phyloP scores from a whole-genome alignment of 176 grass and related monocot species.

The Thalia dealbata region DNA sequence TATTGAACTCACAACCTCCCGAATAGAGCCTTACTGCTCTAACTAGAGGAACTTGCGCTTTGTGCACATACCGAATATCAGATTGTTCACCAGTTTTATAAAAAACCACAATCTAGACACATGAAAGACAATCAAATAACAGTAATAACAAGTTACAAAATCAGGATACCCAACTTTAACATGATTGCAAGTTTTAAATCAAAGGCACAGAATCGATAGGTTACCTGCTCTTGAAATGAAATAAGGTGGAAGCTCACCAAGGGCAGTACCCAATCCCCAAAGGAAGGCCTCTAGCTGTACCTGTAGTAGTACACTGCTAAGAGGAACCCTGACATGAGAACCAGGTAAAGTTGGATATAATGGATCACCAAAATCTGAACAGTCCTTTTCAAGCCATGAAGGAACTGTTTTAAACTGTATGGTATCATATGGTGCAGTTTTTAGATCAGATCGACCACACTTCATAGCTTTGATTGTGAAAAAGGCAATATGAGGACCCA shows the following conservation, averaged over 20 bases:
- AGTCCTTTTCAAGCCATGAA: conserved; percentile 91
- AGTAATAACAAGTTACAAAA: too few species aligned
- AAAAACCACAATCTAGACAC: too few species aligned
- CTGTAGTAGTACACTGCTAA: conserved; percentile 65
- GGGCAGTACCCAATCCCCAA: conserved; percentile 94
- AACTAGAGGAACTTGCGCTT: too few species aligned
- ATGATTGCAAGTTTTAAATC: not conserved
- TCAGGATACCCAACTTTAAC: not conserved
- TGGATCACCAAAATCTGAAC: conserved; percentile 63
- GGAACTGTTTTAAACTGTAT: conserved; percentile 65
- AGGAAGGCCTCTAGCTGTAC: conserved; percentile 87
- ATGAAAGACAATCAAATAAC: too few species aligned
- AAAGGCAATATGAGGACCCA: conserved; percentile 88
- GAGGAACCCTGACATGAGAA: conserved; percentile 63
- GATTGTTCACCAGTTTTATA: too few species aligned
- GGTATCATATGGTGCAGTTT: conserved; percentile 87
- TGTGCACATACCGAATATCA: too few species aligned
- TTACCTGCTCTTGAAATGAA: conserved; percentile 95
- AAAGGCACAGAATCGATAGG: not conserved
- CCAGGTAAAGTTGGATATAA: conserved; percentile 36
- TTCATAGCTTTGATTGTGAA: conserved; percentile 90
- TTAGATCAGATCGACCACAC: conserved; percentile 75
- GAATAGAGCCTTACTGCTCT: too few species aligned
- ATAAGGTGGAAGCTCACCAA: conserved; percentile 94
- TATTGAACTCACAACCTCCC: too few species aligned